Evolutionary conservation across 2,329 filamentous ascomycete genomes (phyloP), one percentile per base, ranked within the genome.

Genomic region (Colletotrichum agaves): DNA sequence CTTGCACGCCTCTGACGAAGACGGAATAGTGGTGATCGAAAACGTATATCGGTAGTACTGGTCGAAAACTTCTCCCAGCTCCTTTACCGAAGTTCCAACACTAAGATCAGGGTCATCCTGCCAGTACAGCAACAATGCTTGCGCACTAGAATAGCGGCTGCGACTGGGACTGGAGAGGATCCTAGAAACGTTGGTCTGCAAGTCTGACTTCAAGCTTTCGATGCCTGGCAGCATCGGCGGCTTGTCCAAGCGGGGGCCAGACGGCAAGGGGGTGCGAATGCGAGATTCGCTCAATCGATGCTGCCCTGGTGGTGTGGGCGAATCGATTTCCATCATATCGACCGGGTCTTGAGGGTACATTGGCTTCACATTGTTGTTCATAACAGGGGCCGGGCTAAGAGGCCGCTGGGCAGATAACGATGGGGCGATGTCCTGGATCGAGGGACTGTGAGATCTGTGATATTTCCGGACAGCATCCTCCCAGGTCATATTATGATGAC

Each of bases 401-500:
- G 80, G 81, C 37, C 81, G 78, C 64, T 78, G 82, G 56, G 77
- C 75, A 37, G 80, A 74, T 17, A 79, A 70, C 19, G 78, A 77
- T 35, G 82, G 80, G 33, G 81, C 79, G 49, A 86, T 82, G 23
- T 87, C 84, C 66, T 83, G 84, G 52, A 85, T 78, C 31, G 76
- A 78, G 35, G 85, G 84, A 71, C 85, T 87, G 63, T 84, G 81
- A 44, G 84, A 82, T 64, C 83, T 81, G 75, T 81, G 78, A 62
- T 86, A 88, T 72, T 87, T 88, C 72, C 78, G 79, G 52, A 84
- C 80, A 15, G 86, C 84, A 69, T 88, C 85, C 74, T 88, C 85
- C 86, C 86, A 89, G 11, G 84, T 87, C 85, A 88, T 85, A 71
- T 84, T 84, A 71, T 88, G 86, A 74, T 89, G 87, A 71, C 82